Evolutionary conservation across 495 filamentous ascomycete genomes (phyloP).

Genomic region (Astrocystis sublimbata): DNA sequence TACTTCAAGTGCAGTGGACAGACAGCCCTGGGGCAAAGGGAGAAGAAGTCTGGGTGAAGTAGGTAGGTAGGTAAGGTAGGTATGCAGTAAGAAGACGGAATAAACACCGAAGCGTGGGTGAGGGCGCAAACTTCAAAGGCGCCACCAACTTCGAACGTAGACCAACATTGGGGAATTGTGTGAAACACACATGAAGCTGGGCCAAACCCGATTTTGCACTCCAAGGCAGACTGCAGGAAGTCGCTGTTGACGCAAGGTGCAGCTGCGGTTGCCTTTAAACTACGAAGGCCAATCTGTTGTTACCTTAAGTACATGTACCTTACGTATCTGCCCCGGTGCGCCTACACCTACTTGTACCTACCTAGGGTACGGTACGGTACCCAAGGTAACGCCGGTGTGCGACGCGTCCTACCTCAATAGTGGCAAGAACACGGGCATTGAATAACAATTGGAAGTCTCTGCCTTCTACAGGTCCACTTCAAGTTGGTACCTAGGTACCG

Average conservation of each 20-base stretch:
- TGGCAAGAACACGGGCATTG: no score
- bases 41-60: background rate
- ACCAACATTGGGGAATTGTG: background rate
- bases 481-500: background rate
- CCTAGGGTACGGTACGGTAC: background rate
- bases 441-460: no score
- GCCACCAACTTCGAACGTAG: constrained; percentile 3
- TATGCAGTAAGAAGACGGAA: background rate
- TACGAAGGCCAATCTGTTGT: background rate
- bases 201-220: constrained; percentile 15
- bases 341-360: background rate
- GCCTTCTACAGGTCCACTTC: no score
- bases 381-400: no score
- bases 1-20: background rate
- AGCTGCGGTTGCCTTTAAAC: constrained; percentile 16
- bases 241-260: constrained; percentile 2
- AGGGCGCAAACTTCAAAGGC: constrained; percentile 5
- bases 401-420: no score
- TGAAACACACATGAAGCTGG: constrained; percentile 19
- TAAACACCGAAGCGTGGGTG: constrained; percentile 10
- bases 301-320: background rate
- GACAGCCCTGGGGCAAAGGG: background rate
- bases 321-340: background rate
- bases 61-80: background rate
- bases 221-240: constrained; percentile 21